Base-by-base conservation (phyloP, 352 stramenopile genomes). In the Phytophthora ohioensis region DNA sequence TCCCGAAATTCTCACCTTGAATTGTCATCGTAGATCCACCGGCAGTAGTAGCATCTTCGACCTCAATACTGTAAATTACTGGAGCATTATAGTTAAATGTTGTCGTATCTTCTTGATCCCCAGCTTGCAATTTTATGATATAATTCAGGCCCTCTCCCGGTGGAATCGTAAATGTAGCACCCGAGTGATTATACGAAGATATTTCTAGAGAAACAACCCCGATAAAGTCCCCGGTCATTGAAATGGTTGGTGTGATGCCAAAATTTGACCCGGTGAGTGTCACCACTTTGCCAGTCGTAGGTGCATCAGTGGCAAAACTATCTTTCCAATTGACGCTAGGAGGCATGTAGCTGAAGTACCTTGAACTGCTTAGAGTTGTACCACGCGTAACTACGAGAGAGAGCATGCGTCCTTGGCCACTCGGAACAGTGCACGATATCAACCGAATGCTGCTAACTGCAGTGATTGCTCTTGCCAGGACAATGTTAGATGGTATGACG, bases 61-160 rank as follows among this genome's bases (percentile, higher is more conserved):
- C 64, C 8, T 69, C 48, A 4, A 88, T 66, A n/a, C 10, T 74
- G 32, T 58, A 41, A 7, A 93, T 78, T 42, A 80, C 64, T 2
- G 85, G 85, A 21, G 61, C 51, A 15, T 90, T 78, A 63, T 93
- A 93, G 9, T 12, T 66, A 34, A 93, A 93, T 0, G n/a, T 4
- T 1, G 73, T 82, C 3, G 57, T 34, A 2, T 64, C 34, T 52
- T 80, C 47, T 64, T 90, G 80, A 38, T 90, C 88, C 2, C 81
- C 82, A 30, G 61, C 80, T n/a, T 38, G 15, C 4, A 91, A 38
- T 34, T 45, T 67, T 3, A 93, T 47, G 1, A 49, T 76, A 56
- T 81, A 84, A 3, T 57, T 54, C 11, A 65, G 41, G 0, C 81
- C 85, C 73, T 88, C 81, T 3, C 85, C 85, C 21, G 75, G 45